Conservation (phyloP, 208 protist species). For the Wallacemonas sp. region DNA sequence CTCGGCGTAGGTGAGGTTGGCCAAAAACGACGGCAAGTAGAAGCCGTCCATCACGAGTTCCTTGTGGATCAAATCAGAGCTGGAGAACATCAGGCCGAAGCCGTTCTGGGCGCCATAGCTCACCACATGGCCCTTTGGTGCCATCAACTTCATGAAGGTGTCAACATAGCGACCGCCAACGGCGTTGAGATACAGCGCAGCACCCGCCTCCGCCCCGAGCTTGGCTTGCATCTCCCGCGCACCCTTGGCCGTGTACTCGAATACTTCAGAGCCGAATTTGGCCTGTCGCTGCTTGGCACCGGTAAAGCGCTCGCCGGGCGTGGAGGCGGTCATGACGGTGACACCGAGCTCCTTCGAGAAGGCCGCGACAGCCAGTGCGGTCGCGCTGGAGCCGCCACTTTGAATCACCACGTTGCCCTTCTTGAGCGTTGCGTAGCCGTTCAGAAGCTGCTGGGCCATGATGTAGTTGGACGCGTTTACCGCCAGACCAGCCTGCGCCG, state of each 20-base stretch:
- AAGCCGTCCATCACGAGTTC: conserved; percentile 76
- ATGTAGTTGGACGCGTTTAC: conserved; percentile 72
- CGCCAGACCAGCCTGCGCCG: conserved; percentile 45
- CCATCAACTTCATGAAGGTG: conserved; percentile 60
- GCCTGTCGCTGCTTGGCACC: conserved; percentile 57
- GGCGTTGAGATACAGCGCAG: conserved; percentile 63
- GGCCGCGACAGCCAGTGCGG: conserved; percentile 65
- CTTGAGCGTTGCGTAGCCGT: conserved; percentile 49
- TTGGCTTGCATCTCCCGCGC: conserved; percentile 40
- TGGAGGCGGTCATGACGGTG: conserved; percentile 58
- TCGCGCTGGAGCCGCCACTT: conserved; percentile 77
- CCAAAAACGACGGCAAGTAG: conserved; percentile 57
- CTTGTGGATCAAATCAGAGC: conserved; percentile 67
- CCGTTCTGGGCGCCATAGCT: conserved; percentile 79
- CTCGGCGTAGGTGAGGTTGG: conserved; percentile 36
- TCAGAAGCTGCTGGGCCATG: conserved; percentile 61
- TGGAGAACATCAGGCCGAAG: conserved; percentile 64
- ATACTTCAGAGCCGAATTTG: conserved; percentile 48
- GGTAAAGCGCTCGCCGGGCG: conserved; percentile 61
- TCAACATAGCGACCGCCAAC: conserved; percentile 75
- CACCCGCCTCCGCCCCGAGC: conserved; percentile 30
- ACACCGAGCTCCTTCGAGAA: conserved; percentile 46
- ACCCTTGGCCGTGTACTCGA: conserved; percentile 69
- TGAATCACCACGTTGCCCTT: conserved; percentile 67
- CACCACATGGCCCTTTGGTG: conserved; percentile 53